Evolutionary conservation across 2,329 filamentous ascomycete species (phyloP), one percentile per base, ranked within the genome.

Genomic region (Amphichorda felina): DNA sequence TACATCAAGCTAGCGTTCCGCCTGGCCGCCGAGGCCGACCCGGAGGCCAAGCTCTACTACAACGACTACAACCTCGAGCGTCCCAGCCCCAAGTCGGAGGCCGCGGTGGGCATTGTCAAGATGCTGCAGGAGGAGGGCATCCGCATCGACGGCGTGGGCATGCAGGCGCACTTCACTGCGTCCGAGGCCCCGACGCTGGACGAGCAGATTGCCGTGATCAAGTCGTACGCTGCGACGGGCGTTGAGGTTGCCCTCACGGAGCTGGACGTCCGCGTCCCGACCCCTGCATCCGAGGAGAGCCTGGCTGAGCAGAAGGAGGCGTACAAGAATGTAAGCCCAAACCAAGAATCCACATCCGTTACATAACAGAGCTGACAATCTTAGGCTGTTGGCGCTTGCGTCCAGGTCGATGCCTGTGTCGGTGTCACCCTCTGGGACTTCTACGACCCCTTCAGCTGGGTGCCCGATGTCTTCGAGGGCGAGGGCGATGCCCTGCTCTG

Each of bases 31-130:
- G 57, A 62, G 26, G 64, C 63, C 1, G 64, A 67, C 34, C 64
- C 65, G 0, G 46, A 49, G 0, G 66, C 66, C 11, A 73, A 70
- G 51, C 54, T 77, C 6, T 76, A 73, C 49, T 72, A 72, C 55
- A 76, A 76, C 50, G 71, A 76, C 50, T 76, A 74, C 54, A 67
- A 72, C 50, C 60, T 70, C 38, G 69, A 73, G 49, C 37, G 39
- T 14, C 45, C 53, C 3, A 47, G 51, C n/a, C 42, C 50, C 18
- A 64, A 65, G 47, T 49, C 49, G 17, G 52, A 51, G 5, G 53
- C 50, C 5, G 54, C 50, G 2, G 39, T 53, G 11, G 51, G 46
- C 17, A 50, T 64, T 17, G 54, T 64, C 24, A 47, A 46, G 37
- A 44, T 46, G 29, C 42, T 62, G 5, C 44, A 56, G 36, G 47